These are phyloP conservation scores for Pichia sp. DNA, from an alignment of 1,139 yeast species.

Conservation along the genomic window DNA sequence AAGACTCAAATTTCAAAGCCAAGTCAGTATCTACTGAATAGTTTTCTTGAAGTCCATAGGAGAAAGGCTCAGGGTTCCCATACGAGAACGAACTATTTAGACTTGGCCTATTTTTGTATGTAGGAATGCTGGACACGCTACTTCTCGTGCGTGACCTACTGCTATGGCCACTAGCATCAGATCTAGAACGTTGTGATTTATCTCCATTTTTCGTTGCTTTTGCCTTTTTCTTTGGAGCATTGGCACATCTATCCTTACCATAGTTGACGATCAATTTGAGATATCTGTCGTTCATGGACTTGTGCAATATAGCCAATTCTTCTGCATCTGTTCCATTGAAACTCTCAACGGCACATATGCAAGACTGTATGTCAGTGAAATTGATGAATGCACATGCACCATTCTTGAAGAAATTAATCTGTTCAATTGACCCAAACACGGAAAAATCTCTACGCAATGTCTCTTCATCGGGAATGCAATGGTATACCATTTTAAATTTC, in stretches of 20 bases:
- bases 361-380: constrained; percentile 79
- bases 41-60: background rate
- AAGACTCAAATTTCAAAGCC: constrained; percentile 9
- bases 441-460: constrained; percentile 68
- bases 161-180: constrained; percentile 12
- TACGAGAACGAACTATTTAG: constrained; percentile 2
- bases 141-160: constrained; percentile 3
- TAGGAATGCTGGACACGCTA: background rate
- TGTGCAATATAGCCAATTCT: constrained; percentile 26
- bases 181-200: too few relatives aligned
- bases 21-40: constrained; percentile 7
- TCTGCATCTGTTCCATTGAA: constrained; percentile 40
- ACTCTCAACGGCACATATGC: constrained; percentile 76
- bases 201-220: too few relatives aligned
- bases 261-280: constrained; percentile 59
- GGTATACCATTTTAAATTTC: constrained; percentile 5
- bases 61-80: background rate
- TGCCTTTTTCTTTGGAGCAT: constrained; percentile 45
- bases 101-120: constrained; percentile 7
- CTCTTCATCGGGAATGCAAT: constrained; percentile 43
- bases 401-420: constrained; percentile 76
- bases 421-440: constrained; percentile 89
- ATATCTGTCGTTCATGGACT: constrained; percentile 30
- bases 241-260: constrained; percentile 95
- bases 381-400: constrained; percentile 91